A percentile compares a stretch with the other conserved stretches of the same genome.
Conservation (phyloP, 257 asterid genomes). For the Cordia subcordata region DNA sequence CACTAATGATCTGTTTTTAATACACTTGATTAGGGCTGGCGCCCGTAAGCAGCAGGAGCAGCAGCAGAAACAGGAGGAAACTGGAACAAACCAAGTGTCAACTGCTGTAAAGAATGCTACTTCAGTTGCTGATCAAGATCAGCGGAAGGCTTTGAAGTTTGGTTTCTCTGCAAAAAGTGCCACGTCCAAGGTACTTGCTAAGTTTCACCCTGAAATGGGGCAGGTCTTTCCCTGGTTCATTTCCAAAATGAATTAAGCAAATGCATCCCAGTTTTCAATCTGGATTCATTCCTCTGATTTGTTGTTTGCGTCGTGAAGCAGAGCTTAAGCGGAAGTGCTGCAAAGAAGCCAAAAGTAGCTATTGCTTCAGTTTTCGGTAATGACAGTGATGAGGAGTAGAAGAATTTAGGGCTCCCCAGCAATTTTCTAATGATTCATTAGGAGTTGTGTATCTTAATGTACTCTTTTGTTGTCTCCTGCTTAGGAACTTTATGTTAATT, state of each 20-base stretch:
- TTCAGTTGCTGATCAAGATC: constrained; percentile 86
- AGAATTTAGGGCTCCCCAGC: background rate
- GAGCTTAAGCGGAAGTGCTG: constrained; percentile 35
- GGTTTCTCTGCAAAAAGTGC: constrained; percentile 83
- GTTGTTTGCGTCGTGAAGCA: constrained; percentile 29
- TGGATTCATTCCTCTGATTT: background rate
- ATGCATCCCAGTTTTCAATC: background rate
- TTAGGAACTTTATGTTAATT: too few species aligned
- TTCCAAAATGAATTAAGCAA: background rate
- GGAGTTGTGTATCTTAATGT: background rate
- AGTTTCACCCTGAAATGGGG: background rate
- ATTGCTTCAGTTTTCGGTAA: constrained; percentile 67
- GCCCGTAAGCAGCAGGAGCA: constrained; percentile 69
- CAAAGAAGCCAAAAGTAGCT: constrained; percentile 70
- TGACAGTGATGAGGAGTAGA: constrained; percentile 78
- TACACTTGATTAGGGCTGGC: constrained; percentile 56
- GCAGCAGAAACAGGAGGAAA: constrained; percentile 58
- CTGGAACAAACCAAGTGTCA: constrained; percentile 25
- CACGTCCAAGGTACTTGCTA: constrained; percentile 47
- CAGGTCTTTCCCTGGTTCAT: background rate
- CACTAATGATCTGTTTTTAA: constrained; percentile 7
- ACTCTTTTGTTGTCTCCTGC: background rate
- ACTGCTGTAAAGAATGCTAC: constrained; percentile 53
- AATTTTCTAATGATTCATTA: background rate
- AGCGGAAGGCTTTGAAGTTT: constrained; percentile 75